Percentiles rank a stretch among this genome's conserved stretches.
phyloP scores from a whole-genome alignment of 768 basidiomycete genomes.

The Sporobolomyces pararoseus region DNA sequence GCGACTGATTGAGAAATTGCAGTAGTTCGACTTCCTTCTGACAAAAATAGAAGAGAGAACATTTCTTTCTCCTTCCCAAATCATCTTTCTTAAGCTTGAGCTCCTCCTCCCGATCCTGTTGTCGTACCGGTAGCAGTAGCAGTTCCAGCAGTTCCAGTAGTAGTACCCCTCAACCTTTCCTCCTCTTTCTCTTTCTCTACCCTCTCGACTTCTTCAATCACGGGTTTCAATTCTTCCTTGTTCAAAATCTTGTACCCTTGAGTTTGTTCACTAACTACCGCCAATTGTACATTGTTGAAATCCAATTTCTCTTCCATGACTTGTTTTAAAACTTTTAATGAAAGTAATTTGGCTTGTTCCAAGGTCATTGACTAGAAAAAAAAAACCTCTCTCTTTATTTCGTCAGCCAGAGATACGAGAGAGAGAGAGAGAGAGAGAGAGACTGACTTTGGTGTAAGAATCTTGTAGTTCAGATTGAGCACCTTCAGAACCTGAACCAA shows the following conservation, averaged over 20 bases:
- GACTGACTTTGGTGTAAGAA: conserved; percentile 83
- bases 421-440: neutral
- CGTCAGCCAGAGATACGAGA: neutral
- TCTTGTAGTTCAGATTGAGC: conserved; percentile 96
- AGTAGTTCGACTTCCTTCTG: no score
- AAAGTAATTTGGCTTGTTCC: conserved; percentile 77
- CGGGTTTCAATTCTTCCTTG: conserved; percentile 19
- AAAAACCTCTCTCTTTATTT: neutral
- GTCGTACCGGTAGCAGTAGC: neutral
- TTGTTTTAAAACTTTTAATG: conserved; percentile 87
- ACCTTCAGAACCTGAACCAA: conserved; percentile 95
- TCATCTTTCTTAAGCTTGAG: neutral
- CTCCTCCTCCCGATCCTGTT: neutral
- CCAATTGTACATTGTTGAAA: conserved; percentile 95
- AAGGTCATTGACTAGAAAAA: conserved; percentile 76
- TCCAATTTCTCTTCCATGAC: conserved; percentile 99
- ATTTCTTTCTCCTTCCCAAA: no score
- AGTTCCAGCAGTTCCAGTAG: neutral
- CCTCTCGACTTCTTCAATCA: conserved; percentile 18
- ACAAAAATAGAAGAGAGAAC: no score
- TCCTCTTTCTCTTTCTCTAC: conserved; percentile 20
- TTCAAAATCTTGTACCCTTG: conserved; percentile 15
- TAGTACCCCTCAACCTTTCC: neutral
- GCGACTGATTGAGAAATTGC: no score
- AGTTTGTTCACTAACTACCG: conserved; percentile 60